phyloP scores from a whole-genome alignment of 106 monocot species.

The Dendrobium catenatum region DNA sequence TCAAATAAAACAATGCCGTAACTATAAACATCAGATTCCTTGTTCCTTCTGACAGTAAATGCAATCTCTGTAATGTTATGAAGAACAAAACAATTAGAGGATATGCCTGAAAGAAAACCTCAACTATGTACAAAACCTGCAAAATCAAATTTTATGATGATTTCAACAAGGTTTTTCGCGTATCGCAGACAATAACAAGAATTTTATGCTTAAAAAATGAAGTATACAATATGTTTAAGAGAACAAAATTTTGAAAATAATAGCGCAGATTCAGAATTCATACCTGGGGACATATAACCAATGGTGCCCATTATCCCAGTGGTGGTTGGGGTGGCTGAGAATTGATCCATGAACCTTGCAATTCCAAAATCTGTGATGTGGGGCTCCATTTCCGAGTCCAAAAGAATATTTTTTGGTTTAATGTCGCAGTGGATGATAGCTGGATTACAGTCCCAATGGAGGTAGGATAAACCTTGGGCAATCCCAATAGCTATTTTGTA shows the following conservation, averaged over 20 bases:
- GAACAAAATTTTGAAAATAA: not conserved
- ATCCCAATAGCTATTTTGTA: constrained; percentile 69
- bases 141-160: not conserved
- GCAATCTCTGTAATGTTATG: constrained; percentile 43
- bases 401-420: constrained; percentile 86
- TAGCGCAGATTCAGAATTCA: not conserved
- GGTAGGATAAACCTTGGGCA: constrained; percentile 76
- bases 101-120: not conserved
- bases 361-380: constrained; percentile 96
- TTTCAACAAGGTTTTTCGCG: not conserved
- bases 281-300: constrained; percentile 90
- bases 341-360: constrained; percentile 55
- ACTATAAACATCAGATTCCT: constrained; percentile 87
- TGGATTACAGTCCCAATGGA: constrained; percentile 82
- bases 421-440: constrained; percentile 87
- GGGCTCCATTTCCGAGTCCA: constrained; percentile 74
- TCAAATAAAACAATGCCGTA: constrained; percentile 86
- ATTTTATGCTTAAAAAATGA: not conserved
- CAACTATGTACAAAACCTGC: not conserved
- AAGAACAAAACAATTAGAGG: constrained; percentile 1
- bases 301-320: constrained; percentile 59
- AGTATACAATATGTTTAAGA: not conserved
- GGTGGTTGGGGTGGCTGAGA: constrained; percentile 27
- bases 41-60: constrained; percentile 58
- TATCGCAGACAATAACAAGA: not conserved